These are phyloP conservation scores for Sextonia rubra DNA, from an alignment of 164 flowering plant species.

Conservation along the genomic window DNA sequence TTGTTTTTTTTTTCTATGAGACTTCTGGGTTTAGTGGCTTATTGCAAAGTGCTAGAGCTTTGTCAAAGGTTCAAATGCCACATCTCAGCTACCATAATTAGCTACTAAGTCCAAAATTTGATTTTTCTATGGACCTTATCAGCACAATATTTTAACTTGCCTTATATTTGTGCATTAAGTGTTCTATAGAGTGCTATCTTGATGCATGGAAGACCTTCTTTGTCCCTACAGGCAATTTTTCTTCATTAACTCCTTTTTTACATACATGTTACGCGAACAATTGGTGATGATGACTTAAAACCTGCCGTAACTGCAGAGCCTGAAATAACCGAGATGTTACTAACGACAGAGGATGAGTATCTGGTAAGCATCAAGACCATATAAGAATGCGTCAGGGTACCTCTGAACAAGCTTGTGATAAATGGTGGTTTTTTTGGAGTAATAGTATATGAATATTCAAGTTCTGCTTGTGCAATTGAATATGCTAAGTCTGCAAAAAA, in stretches of 20 bases:
- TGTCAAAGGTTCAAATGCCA: not conserved
- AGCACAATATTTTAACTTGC: not conserved
- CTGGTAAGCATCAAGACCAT: conserved; percentile 41
- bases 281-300: conserved; percentile 96
- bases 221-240: not conserved
- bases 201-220: not conserved
- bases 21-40: not conserved
- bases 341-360: conserved; percentile 72
- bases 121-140: not conserved
- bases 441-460: not conserved
- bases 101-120: not conserved
- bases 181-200: not conserved
- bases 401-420: not conserved
- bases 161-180: not conserved
- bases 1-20: not conserved
- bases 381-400: not conserved
- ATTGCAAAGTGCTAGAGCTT: not conserved
- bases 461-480: not conserved
- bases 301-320: conserved; percentile 96
- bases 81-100: not conserved
- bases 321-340: conserved; percentile 65
- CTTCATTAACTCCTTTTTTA: not conserved
- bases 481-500: not conserved
- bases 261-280: conserved; percentile 86
- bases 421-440: not conserved